These are phyloP conservation scores for Secale cereale DNA, from an alignment of 176 grass and related monocot species.

Conservation along the genomic window DNA sequence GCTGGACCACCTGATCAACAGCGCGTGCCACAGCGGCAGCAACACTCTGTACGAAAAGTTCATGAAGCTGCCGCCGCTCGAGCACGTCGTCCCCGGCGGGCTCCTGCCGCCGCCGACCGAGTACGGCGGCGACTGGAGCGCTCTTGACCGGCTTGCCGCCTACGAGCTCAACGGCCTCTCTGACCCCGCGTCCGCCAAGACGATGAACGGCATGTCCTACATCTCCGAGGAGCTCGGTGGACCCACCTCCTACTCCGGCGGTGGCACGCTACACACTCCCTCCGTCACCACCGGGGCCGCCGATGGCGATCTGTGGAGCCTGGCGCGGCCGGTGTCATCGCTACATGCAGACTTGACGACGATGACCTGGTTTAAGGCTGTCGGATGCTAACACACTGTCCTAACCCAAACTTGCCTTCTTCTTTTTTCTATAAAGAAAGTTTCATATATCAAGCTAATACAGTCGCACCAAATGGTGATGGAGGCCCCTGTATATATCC, in stretches of 20 bases:
- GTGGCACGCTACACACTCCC: neutral
- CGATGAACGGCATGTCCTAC: neutral
- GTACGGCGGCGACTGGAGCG: conserved; percentile 47
- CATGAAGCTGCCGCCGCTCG: conserved; percentile 70
- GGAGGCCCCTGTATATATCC: too few relatives aligned
- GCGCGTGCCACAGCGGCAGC: neutral
- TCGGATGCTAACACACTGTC: too few relatives aligned
- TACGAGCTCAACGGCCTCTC: conserved; percentile 63
- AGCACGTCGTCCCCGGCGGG: conserved; percentile 22
- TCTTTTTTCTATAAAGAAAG: too few relatives aligned
- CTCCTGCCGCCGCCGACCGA: neutral
- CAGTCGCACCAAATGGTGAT: too few relatives aligned
- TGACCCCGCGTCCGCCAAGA: conserved; percentile 17
- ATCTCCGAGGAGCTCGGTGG: conserved; percentile 25
- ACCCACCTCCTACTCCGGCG: too few relatives aligned
- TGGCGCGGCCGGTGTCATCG: conserved; percentile 55
- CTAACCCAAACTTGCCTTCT: too few relatives aligned
- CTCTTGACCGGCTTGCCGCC: conserved; percentile 44
- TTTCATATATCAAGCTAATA: too few relatives aligned
- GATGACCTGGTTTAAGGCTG: neutral
- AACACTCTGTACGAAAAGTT: conserved; percentile 44
- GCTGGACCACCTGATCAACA: neutral
- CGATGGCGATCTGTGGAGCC: conserved; percentile 79
- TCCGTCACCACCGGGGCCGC: neutral
- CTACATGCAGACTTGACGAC: conserved; percentile 43